phyloP scores from a whole-genome alignment of 2,329 filamentous ascomycete genomes.

The Ilyonectria robusta region DNA sequence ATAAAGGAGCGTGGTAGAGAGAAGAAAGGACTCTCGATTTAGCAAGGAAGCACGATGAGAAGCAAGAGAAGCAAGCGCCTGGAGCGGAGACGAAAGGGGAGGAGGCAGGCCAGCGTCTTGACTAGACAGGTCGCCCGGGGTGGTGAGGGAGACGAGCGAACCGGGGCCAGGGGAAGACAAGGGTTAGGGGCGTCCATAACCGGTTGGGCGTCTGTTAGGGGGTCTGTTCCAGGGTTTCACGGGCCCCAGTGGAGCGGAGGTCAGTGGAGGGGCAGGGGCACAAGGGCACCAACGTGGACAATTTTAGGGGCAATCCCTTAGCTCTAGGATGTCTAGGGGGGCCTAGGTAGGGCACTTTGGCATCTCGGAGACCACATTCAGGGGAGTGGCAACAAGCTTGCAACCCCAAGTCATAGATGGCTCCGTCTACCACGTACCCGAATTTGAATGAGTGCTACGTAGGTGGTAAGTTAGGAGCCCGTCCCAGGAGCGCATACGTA shows the following conservation, averaged over 20 bases:
- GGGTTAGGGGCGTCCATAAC: conserved; percentile 20
- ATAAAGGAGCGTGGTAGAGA: conserved; percentile 68
- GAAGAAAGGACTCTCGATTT: conserved; percentile 66
- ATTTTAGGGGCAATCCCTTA: conserved; percentile 19
- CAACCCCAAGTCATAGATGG: background rate
- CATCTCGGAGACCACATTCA: conserved; percentile 2
- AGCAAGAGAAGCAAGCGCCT: conserved; percentile 45
- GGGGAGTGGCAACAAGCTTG: background rate
- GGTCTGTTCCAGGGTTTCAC: conserved; percentile 23
- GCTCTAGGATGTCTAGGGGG: background rate
- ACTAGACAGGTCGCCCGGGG: conserved; percentile 24
- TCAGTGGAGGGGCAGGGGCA: conserved; percentile 2
- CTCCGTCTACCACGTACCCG: background rate
- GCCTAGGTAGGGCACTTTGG: background rate
- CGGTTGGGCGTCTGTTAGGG: conserved; percentile 22
- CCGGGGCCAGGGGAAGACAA: conserved; percentile 29
- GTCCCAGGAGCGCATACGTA: conserved; percentile 9
- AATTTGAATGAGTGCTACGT: background rate
- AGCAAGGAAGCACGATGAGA: conserved; percentile 57
- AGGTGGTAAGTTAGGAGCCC: background rate
- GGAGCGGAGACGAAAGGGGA: conserved; percentile 47
- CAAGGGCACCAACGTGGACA: conserved; percentile 3
- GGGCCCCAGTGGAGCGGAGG: conserved; percentile 13
- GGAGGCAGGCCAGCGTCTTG: conserved; percentile 43
- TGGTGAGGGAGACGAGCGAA: conserved; percentile 25